These are phyloP conservation scores for Pyrenochaeta sp. DNA, from an alignment of 2,329 filamentous ascomycete species.

Conservation along the genomic window DNA sequence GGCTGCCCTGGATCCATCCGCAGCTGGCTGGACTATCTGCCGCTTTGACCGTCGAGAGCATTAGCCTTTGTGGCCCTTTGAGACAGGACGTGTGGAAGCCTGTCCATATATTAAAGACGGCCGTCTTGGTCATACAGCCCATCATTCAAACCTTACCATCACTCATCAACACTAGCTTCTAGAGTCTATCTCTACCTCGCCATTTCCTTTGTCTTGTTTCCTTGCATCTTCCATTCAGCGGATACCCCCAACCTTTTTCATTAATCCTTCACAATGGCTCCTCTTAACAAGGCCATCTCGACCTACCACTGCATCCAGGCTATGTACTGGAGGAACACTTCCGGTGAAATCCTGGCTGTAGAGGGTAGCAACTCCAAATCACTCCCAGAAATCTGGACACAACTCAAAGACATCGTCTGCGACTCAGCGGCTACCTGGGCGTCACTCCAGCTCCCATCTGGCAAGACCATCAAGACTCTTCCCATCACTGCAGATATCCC, in stretches of 20 bases:
- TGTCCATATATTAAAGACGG: conserved; percentile 28
- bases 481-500: conserved; percentile 23
- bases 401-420: conserved; percentile 24
- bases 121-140: conserved; percentile 5
- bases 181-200: conserved; percentile 7
- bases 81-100: conserved; percentile 15
- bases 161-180: conserved; percentile 11
- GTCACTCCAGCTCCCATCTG: conserved; percentile 28
- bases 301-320: conserved; percentile 38
- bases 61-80: conserved; percentile 15
- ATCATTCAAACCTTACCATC: conserved; percentile 13
- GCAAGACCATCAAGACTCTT: conserved; percentile 32
- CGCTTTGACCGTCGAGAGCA: conserved; percentile 14
- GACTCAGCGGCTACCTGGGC: conserved; percentile 20
- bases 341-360: conserved; percentile 31
- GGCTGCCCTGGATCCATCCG: conserved; percentile 24
- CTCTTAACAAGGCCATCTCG: conserved; percentile 38
- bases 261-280: conserved; percentile 28
- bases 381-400: conserved; percentile 27
- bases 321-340: conserved; percentile 36
- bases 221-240: conserved; percentile 10
- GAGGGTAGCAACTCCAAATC: conserved; percentile 32
- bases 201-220: conserved; percentile 14
- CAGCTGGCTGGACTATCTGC: conserved; percentile 20
- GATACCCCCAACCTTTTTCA: conserved; percentile 7